Evolutionary conservation across 2,329 filamentous ascomycete genomes (phyloP).

Genomic region (Trichoderma hamatum): DNA sequence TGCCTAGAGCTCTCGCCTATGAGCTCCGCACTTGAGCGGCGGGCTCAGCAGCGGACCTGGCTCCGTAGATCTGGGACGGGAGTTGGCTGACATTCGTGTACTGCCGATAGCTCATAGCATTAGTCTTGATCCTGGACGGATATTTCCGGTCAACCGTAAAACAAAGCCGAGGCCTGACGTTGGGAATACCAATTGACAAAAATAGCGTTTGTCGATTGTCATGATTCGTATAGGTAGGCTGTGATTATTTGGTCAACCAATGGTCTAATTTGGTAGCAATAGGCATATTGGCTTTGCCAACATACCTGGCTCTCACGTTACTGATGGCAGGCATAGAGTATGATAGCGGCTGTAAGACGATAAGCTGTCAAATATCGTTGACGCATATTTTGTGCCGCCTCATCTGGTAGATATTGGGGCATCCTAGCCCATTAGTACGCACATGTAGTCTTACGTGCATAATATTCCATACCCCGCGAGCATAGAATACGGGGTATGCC

Average conservation of each 20-base stretch:
- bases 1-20: conserved; percentile 7
- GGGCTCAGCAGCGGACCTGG: conserved; percentile 10
- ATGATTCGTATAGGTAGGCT: background rate
- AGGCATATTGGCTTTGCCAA: background rate
- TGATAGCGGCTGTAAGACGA: background rate
- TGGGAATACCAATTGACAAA: background rate
- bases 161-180: background rate
- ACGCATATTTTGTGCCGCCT: background rate
- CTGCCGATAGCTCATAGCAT: background rate
- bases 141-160: background rate
- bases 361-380: background rate
- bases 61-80: conserved; percentile 16
- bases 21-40: background rate
- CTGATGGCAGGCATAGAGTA: background rate
- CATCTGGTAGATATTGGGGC: background rate
- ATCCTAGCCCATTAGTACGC: background rate
- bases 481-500: background rate
- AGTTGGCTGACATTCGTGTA: conserved; percentile 6
- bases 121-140: background rate
- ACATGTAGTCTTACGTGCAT: background rate
- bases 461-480: background rate
- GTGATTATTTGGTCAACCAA: background rate
- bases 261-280: background rate
- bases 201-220: background rate
- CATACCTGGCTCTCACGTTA: background rate